Evolutionary conservation across 768 basidiomycete species (phyloP), one percentile per base, ranked within the genome.

Genomic region (Dictyophora rubrovolvata): DNA sequence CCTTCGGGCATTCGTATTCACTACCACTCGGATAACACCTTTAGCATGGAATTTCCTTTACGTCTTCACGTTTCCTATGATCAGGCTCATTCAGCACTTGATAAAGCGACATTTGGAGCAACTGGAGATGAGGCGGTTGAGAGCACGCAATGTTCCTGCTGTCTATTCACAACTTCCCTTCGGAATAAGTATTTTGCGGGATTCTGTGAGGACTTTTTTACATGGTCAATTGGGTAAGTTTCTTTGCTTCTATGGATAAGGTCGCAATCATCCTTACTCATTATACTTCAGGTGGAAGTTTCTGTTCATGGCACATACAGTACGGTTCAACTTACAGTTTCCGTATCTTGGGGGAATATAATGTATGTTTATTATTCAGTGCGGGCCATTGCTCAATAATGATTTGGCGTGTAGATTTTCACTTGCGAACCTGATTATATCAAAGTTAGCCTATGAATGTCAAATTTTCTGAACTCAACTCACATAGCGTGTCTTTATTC

Each of bases 371-470:
- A 34, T 34, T 20, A 51, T 34, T n/a, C n/a, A n/a, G n/a, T n/a
- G n/a, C 14, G 21, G 14, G 14, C 18, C 2, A 51, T 7, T 34
- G 3, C 17, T 20, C 17, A 11, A 16, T 14, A 4, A 18, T 51
- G 10, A 42, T 42, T 2, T 51, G 21, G 14, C 14, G 14, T 22
- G 20, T 55, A 75, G 11, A 60, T 80, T 22, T 70, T 82, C 46
- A 83, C 82, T 1, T 70, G 71, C 0, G 74, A 72, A 20, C 83
- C 82, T 1, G 76, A 80, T 35, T 76, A 84, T 54, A 76, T 84
- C 66, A 82, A 85, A 68, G 77, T 70, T 28, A 60, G 21, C 6
- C 64, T 20, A 3, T 5, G 20, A 28, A 28, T 7, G 28, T 28
- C 28, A 28, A 28, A 3, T 28, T 28, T 3, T 1, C 48, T 11